Evolutionary conservation across 139 green algal species (phyloP).

Genomic region (Tetraselmis striata): DNA sequence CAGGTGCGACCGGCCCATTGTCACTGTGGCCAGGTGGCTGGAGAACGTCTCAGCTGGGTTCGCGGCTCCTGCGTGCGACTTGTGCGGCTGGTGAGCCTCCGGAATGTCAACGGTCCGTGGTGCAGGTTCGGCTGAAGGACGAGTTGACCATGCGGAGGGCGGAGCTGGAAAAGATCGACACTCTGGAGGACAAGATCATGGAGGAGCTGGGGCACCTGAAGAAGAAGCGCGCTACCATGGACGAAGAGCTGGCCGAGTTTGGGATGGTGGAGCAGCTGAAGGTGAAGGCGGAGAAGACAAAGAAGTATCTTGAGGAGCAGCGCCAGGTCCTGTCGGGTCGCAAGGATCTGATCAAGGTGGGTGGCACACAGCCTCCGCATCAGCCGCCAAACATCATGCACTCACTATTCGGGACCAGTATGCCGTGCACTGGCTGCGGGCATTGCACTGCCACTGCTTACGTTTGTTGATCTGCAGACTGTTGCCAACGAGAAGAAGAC

Average conservation of each 20-base stretch:
- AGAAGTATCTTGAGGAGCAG: slow-evolving; percentile 18
- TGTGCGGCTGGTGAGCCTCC: too few relatives aligned
- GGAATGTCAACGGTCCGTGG: too few relatives aligned
- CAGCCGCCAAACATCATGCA: too few relatives aligned
- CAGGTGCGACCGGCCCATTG: slow-evolving; percentile 10
- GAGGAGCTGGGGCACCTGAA: slow-evolving; percentile 13
- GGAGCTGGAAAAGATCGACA: slow-evolving; percentile 41
- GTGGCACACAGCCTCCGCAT: not conserved
- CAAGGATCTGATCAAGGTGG: slow-evolving; percentile 10
- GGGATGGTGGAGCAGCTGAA: slow-evolving; percentile 12
- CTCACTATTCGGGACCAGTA: too few relatives aligned
- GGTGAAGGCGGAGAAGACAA: slow-evolving; percentile 9
- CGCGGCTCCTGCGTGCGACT: too few relatives aligned
- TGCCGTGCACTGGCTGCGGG: not conserved
- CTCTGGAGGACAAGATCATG: slow-evolving; percentile 38
- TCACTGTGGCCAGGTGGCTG: too few relatives aligned
- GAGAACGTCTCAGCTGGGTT: too few relatives aligned
- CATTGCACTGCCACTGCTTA: not conserved
- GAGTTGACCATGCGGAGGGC: slow-evolving; percentile 16
- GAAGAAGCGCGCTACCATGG: slow-evolving; percentile 13
- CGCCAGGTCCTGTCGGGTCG: slow-evolving; percentile 7
- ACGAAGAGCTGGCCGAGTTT: slow-evolving; percentile 10
- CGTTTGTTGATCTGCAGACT: not conserved
- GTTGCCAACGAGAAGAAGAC: slow-evolving; percentile 11
- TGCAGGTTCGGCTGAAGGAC: not conserved